Evolutionary conservation across 1,139 yeast species (phyloP).

Genomic region (Suhomyces bribrorum): DNA sequence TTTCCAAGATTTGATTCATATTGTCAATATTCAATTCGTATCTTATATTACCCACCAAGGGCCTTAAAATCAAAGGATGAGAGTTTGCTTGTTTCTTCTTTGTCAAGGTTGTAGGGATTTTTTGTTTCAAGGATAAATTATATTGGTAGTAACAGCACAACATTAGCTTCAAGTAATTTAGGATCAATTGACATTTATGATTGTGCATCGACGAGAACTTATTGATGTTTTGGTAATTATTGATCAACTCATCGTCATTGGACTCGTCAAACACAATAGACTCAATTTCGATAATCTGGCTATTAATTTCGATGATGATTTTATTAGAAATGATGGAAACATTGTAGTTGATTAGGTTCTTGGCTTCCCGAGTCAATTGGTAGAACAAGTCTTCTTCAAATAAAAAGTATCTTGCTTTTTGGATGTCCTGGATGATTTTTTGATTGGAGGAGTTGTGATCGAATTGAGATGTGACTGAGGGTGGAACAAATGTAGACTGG

Average conservation of each 20-base stretch:
- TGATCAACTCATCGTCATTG: constrained; percentile 39
- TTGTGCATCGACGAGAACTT: constrained; percentile 36
- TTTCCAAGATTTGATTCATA: constrained; percentile 43
- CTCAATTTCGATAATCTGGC: constrained; percentile 72
- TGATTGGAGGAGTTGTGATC: constrained; percentile 22
- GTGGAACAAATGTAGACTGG: constrained; percentile 38
- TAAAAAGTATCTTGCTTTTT: constrained; percentile 64
- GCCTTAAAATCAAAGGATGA: constrained; percentile 58
- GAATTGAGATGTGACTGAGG: constrained; percentile 12
- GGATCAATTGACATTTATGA: constrained; percentile 53
- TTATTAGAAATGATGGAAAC: constrained; percentile 68
- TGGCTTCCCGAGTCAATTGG: constrained; percentile 76
- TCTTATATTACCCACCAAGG: constrained; percentile 67
- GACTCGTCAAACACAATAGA: constrained; percentile 52
- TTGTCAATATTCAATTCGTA: constrained; percentile 56
- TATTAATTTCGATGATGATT: constrained; percentile 61
- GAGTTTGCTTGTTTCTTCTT: constrained; percentile 52
- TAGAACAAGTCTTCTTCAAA: constrained; percentile 84
- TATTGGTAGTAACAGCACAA: constrained; percentile 60
- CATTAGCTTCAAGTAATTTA: constrained; percentile 56
- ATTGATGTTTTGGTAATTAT: constrained; percentile 33
- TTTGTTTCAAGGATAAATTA: constrained; percentile 49
- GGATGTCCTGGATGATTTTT: constrained; percentile 52
- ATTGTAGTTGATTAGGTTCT: constrained; percentile 66
- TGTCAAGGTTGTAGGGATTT: constrained; percentile 50